These are phyloP conservation scores for Scheffersomyces stambukii DNA, from an alignment of 1,139 yeast species.

Conservation along the genomic window DNA sequence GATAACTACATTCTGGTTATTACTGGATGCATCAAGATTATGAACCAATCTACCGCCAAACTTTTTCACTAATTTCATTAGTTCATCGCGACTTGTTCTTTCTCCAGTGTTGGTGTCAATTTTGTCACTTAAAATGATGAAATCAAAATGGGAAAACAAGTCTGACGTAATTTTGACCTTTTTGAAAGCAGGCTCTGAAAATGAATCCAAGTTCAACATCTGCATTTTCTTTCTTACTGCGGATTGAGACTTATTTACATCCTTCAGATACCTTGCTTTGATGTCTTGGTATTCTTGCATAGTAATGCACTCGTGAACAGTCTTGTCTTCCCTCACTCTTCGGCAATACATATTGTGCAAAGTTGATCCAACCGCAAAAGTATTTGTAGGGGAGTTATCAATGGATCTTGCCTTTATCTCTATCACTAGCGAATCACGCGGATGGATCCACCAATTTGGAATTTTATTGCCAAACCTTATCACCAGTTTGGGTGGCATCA, in stretches of 20 bases:
- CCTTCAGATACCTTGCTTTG: conserved; percentile 24
- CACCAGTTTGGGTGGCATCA: conserved; percentile 37
- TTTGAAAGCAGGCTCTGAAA: conserved; percentile 8
- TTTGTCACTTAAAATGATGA: conserved; percentile 43
- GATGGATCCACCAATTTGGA: conserved; percentile 79
- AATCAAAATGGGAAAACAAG: conserved; percentile 22
- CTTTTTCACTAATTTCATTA: conserved; percentile 35
- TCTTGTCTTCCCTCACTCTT: conserved; percentile 65
- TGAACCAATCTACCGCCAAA: conserved; percentile 48
- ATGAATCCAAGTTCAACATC: conserved; percentile 8
- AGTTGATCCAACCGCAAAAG: conserved; percentile 65
- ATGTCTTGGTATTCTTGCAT: conserved; percentile 47
- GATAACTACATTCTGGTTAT: conserved; percentile 28
- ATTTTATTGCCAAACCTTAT: conserved; percentile 56
- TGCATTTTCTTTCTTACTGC: conserved; percentile 16
- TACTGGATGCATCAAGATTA: conserved; percentile 9
- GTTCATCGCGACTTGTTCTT: conserved; percentile 27
- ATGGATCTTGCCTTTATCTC: conserved; percentile 83
- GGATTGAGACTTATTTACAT: conserved; percentile 24
- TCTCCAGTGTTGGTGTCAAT: conserved; percentile 20
- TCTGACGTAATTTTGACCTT: conserved; percentile 13
- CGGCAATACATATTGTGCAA: conserved; percentile 75
- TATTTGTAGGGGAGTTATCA: conserved; percentile 41
- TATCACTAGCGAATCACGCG: conserved; percentile 71
- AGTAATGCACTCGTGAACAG: conserved; percentile 51